Evolutionary conservation across 768 basidiomycete species (phyloP).

Genomic region (Hortiboletus campestris): DNA sequence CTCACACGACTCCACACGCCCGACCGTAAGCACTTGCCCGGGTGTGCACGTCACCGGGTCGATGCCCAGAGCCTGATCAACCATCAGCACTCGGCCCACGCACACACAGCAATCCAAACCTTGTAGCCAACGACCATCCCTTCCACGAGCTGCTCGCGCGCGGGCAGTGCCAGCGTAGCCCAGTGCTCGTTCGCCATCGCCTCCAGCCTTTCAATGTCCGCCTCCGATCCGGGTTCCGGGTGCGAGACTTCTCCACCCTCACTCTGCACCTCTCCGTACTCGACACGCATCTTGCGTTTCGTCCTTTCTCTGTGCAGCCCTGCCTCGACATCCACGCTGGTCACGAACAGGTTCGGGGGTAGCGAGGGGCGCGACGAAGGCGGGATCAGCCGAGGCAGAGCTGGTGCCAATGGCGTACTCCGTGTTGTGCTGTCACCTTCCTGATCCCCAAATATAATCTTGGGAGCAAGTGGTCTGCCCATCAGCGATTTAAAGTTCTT

Average conservation of each 20-base stretch:
- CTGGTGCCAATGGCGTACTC: too few relatives aligned
- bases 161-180: conserved; percentile 23
- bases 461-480: conserved; percentile 40
- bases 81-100: not conserved
- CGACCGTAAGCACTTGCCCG: conserved; percentile 52
- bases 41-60: conserved; percentile 60
- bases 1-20: conserved; percentile 32
- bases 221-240: not conserved
- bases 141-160: conserved; percentile 25
- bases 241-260: not conserved
- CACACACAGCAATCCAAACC: conserved; percentile 30
- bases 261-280: conserved; percentile 30
- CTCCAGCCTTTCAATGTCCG: conserved; percentile 9
- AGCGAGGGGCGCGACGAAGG: conserved; percentile 61
- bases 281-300: conserved; percentile 32
- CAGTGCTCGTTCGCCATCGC: conserved; percentile 14
- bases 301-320: conserved; percentile 36
- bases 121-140: conserved; percentile 48
- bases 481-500: conserved; percentile 61
- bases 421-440: conserved; percentile 5
- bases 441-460: conserved; percentile 50
- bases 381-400: conserved; percentile 46
- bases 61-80: conserved; percentile 52
- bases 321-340: conserved; percentile 67
- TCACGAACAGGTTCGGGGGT: conserved; percentile 66